Percentiles rank a stretch among this genome's conserved stretches.
phyloP scores from a whole-genome alignment of 257 asterid genomes.

The Jaltomata sinuosa region DNA sequence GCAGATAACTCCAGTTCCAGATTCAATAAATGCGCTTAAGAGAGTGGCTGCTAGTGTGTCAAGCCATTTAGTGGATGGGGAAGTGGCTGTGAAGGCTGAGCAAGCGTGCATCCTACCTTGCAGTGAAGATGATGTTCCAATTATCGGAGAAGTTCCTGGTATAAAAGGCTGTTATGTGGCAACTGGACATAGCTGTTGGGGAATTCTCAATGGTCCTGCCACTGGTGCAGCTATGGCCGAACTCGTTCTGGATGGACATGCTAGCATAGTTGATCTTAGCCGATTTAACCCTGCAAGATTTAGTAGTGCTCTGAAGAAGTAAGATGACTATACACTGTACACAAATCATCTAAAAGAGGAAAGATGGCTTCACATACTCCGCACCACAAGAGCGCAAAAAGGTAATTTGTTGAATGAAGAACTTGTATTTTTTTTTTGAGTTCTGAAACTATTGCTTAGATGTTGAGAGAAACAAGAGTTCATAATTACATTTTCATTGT shows the following conservation, averaged over 20 bases:
- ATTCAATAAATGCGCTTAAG: constrained; percentile 55
- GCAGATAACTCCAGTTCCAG: constrained; percentile 48
- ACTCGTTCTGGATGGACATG: constrained; percentile 54
- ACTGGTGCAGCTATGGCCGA: constrained; percentile 83
- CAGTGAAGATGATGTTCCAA: constrained; percentile 63
- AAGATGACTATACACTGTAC: background rate
- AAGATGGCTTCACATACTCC: background rate
- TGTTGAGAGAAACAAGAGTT: background rate
- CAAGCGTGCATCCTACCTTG: constrained; percentile 91
- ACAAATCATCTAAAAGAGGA: background rate
- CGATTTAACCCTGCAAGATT: constrained; percentile 56
- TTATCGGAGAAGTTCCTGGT: constrained; percentile 78
- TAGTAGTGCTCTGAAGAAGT: constrained; percentile 7
- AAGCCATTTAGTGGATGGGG: constrained; percentile 63
- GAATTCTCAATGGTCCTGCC: constrained; percentile 90
- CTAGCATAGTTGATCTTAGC: constrained; percentile 50
- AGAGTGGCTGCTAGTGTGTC: constrained; percentile 61
- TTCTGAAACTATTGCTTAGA: background rate
- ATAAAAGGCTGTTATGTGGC: constrained; percentile 72
- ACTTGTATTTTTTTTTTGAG: background rate
- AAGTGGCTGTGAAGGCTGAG: constrained; percentile 62
- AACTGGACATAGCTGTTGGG: constrained; percentile 94
- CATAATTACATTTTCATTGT: background rate
- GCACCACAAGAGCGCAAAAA: background rate
- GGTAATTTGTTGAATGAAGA: background rate